Evolutionary conservation across 345 rosid genomes (phyloP).

Genomic region (Populus ilicifolia): DNA sequence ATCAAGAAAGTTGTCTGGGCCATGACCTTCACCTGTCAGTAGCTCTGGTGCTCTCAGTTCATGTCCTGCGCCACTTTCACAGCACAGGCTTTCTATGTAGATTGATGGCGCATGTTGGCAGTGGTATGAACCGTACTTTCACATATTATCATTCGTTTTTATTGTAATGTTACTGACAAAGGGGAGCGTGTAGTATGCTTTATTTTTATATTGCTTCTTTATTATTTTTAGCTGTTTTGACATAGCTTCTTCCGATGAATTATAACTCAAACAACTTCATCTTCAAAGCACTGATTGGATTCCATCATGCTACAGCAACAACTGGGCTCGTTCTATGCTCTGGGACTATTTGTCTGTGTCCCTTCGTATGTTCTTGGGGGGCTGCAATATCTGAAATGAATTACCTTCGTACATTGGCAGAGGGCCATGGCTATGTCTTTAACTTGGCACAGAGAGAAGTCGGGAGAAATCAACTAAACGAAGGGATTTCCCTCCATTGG

Average conservation of each 20-base stretch:
- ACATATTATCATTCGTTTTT: conserved; percentile 6
- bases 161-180: neutral
- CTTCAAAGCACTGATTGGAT: neutral
- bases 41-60: conserved; percentile 37
- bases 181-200: neutral
- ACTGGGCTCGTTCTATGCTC: conserved; percentile 46
- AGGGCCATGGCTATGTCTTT: conserved; percentile 36
- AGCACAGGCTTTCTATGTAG: conserved; percentile 11
- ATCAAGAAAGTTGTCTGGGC: conserved; percentile 39
- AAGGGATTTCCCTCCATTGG: neutral
- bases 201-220: too few species aligned
- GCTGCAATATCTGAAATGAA: conserved; percentile 60
- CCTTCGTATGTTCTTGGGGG: conserved; percentile 36
- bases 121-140: conserved; percentile 29
- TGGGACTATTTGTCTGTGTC: conserved; percentile 45
- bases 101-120: conserved; percentile 46
- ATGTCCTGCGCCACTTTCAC: conserved; percentile 27
- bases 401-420: conserved; percentile 42
- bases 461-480: neutral
- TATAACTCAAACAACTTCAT: neutral
- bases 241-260: too few species aligned
- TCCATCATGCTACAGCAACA: conserved; percentile 18
- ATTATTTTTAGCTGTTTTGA: too few species aligned
- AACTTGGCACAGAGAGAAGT: conserved; percentile 43
- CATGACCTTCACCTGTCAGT: conserved; percentile 36